Evolutionary conservation across 148 eudicot species (phyloP), one percentile per base, ranked within the genome.

Genomic region (Rhododendron mucronatum): DNA sequence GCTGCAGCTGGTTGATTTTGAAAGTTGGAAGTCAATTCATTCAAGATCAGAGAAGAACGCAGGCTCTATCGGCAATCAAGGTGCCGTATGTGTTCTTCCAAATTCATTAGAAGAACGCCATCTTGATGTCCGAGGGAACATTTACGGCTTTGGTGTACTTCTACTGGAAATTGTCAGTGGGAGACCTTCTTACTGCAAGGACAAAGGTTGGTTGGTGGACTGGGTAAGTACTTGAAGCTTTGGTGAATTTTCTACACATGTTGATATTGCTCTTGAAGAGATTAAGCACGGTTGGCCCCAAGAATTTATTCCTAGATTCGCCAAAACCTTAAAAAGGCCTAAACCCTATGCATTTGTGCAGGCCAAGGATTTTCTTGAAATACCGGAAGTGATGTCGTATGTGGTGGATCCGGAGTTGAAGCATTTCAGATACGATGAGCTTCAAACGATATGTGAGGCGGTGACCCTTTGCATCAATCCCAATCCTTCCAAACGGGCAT

Each of bases 1-100:
- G n/a, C 44, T 90, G 82, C 90, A 95, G 99, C 90, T 97, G 87
- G 98, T 95, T 87, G 98, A 97, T 93, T 97, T 97, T 89, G 99
- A 95, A 86, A 93, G 98, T 90, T 97, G 99, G 99, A 97, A 94
- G 87, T 90, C 94, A 1, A 90, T 97, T 74, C 88, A 93, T 48
- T 92, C 98, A 44, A 93, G 98, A 90, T 94, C 98, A 26, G 95
- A 92, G 90, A 94, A 94, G 88, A 95, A 93, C 79, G 92, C 96
- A 8, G 91, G 93, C 81, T 90, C 92, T 30, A 92, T 93, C 33
- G 91, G 92, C 85, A 91, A 84, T 88, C 90, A 94, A 78, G 99
- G 96, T 53, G 90, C 92, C 9, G 81, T 95, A 53, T 95, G 99
- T 80, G 89, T 93, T 86, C 91, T 94, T 79, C 95, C 98, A 41